phyloP scores from a whole-genome alignment of 2,329 filamentous ascomycete species.

The Aspergillus tubingensis region DNA sequence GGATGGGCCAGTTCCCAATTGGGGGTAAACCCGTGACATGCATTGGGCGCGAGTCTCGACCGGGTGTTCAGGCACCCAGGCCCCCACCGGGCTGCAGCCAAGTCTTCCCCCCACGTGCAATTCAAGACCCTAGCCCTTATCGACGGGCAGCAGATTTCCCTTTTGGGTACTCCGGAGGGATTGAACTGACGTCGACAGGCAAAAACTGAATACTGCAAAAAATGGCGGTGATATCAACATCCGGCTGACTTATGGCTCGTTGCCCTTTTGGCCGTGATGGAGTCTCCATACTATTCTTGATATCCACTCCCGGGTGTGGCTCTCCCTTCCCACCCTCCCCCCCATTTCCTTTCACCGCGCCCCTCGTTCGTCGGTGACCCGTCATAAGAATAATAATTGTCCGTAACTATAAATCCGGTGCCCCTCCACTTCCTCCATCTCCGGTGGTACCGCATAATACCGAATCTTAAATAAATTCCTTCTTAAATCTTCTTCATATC shows the following conservation, averaged over 20 bases:
- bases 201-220: neutral
- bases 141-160: slow-evolving; percentile 16
- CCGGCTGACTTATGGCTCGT: too few species aligned
- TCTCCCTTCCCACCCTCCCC: too few species aligned
- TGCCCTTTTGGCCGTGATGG: slow-evolving; percentile 5
- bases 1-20: neutral
- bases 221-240: slow-evolving; percentile 21
- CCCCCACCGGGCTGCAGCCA: neutral
- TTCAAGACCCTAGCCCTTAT: slow-evolving; percentile 28
- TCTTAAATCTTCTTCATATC: neutral
- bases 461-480: neutral
- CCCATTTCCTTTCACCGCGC: neutral
- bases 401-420: neutral
- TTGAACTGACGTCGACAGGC: slow-evolving; percentile 25
- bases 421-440: slow-evolving; percentile 7
- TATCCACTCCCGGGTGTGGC: neutral
- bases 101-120: slow-evolving; percentile 17
- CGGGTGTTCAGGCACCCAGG: slow-evolving; percentile 22
- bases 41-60: slow-evolving; percentile 1
- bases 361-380: neutral
- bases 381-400: neutral
- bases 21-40: slow-evolving; percentile 17
- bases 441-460: neutral
- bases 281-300: neutral
- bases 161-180: slow-evolving; percentile 19